Conservation (phyloP, 2,329 filamentous ascomycete species). For the Cryphonectria nitschkei region DNA sequence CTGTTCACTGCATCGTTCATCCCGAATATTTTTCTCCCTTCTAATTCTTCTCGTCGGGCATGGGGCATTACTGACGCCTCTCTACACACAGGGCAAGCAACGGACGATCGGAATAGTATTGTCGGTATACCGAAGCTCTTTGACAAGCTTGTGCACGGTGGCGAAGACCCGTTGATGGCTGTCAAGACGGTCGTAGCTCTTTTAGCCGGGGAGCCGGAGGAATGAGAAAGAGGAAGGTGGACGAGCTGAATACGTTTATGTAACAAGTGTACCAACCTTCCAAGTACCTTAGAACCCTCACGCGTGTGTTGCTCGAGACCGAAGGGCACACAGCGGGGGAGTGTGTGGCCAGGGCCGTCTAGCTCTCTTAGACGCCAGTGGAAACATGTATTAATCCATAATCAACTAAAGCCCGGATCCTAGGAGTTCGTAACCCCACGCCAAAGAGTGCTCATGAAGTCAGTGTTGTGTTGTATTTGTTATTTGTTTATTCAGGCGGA, state of each 20-base stretch:
- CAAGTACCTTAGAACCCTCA: constrained; percentile 15
- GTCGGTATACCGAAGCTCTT: constrained; percentile 64
- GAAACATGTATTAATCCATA: not conserved
- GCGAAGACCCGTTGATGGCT: constrained; percentile 59
- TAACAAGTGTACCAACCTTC: constrained; percentile 4
- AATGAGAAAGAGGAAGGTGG: not conserved
- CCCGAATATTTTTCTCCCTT: not conserved
- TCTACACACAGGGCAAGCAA: constrained; percentile 57
- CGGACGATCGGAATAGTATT: constrained; percentile 60
- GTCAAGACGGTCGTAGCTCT: constrained; percentile 65
- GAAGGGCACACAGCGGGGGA: not conserved
- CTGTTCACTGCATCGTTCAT: not conserved
- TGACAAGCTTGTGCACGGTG: constrained; percentile 57
- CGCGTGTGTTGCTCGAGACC: not conserved
- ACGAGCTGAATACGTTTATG: not conserved
- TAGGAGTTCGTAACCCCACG: not conserved
- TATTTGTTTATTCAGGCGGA: not conserved
- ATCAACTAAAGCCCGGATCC: too few relatives aligned
- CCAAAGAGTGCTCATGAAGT: not conserved
- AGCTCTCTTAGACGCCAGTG: not conserved
- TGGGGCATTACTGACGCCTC: not conserved
- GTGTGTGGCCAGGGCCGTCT: not conserved
- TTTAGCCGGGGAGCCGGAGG: constrained; percentile 49
- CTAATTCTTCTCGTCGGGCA: not conserved
- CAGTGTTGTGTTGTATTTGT: not conserved